These are phyloP conservation scores for Gossypium raimondii DNA, from an alignment of 345 rosid genomes.

Conservation along the genomic window DNA sequence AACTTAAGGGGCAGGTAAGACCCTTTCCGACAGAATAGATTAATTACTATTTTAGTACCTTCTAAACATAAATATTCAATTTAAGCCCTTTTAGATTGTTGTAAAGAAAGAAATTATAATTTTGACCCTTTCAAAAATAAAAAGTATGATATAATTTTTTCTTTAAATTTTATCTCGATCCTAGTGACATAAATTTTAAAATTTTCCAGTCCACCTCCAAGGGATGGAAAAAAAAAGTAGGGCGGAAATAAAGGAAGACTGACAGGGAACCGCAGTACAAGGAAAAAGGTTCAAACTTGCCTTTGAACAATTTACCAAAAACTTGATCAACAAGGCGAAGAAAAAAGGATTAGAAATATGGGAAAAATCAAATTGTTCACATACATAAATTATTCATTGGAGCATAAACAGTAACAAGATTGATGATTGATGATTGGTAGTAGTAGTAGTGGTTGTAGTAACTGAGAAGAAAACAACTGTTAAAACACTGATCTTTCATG, in stretches of 20 bases:
- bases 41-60: too few species aligned
- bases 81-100: too few species aligned
- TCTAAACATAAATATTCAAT: too few species aligned
- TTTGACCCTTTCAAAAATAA: too few species aligned
- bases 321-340: constrained; percentile 33
- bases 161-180: too few species aligned
- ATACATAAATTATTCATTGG: neutral
- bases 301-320: constrained; percentile 7
- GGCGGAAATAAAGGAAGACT: neutral
- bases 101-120: too few species aligned
- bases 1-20: too few species aligned
- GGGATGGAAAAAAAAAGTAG: constrained; percentile 23
- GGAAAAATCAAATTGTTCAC: constrained; percentile 4
- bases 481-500: neutral
- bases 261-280: neutral
- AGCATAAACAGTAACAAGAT: neutral
- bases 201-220: neutral
- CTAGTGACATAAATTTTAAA: too few species aligned
- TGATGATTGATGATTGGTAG: neutral
- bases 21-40: too few species aligned
- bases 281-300: constrained; percentile 4
- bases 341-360: constrained; percentile 1
- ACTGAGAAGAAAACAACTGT: too few species aligned
- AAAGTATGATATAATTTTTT: too few species aligned
- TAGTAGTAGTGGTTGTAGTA: neutral